Conservation (phyloP, 305 asterid genomes). For the Lippia alba region DNA sequence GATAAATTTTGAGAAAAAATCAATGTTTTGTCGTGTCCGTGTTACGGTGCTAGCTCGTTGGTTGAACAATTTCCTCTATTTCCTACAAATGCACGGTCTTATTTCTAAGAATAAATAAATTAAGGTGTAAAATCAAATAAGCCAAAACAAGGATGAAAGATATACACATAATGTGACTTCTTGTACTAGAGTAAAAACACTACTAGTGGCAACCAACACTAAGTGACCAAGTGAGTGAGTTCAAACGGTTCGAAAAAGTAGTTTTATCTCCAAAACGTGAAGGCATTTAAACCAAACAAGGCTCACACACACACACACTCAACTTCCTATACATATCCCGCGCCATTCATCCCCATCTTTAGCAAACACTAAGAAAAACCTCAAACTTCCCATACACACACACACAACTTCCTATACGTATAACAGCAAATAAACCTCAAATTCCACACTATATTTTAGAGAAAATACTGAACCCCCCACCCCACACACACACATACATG, state of each 20-base stretch:
- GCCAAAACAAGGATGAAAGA: not conserved
- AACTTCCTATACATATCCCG: constrained; percentile 60
- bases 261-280: constrained; percentile 66
- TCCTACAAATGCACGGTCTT: no score
- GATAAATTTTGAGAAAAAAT: no score
- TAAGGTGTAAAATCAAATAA: not conserved
- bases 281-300: constrained; percentile 68
- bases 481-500: constrained; percentile 53
- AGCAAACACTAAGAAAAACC: constrained; percentile 15
- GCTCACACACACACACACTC: constrained; percentile 37
- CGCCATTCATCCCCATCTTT: constrained; percentile 47
- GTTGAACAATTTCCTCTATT: no score
- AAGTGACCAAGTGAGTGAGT: constrained; percentile 28
- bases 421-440: not conserved
- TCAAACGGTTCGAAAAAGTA: constrained; percentile 55
- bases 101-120: no score
- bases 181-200: constrained; percentile 33
- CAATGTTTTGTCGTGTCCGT: no score
- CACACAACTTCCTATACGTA: no score
- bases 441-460: not conserved
- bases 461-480: no score
- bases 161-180: constrained; percentile 41
- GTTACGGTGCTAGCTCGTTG: no score
- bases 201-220: constrained; percentile 31
- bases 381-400: constrained; percentile 17